These are phyloP conservation scores for Alternaria sp. DNA, from an alignment of 2,329 filamentous ascomycete species.

Conservation along the genomic window DNA sequence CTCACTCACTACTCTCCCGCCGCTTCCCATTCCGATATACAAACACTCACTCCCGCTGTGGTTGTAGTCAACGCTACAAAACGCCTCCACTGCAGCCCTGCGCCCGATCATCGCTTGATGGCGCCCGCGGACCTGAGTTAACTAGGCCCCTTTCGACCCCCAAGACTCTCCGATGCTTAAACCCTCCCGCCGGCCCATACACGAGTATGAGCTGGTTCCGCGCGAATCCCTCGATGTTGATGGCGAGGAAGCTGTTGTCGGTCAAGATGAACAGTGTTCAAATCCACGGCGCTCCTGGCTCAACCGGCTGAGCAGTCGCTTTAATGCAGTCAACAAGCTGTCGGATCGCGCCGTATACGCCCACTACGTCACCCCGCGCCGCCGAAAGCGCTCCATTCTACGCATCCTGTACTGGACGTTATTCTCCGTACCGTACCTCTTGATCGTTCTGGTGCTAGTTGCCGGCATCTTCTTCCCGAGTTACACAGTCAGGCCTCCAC, in stretches of 20 bases:
- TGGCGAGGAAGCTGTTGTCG: constrained; percentile 17
- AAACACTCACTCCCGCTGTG: background rate
- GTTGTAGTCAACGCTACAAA: background rate
- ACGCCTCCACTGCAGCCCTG: background rate
- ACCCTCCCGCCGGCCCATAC: constrained; percentile 23
- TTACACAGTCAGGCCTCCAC: constrained; percentile 61
- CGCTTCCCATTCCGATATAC: background rate
- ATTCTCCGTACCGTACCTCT: constrained; percentile 42
- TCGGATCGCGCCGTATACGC: constrained; percentile 38
- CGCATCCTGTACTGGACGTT: constrained; percentile 40
- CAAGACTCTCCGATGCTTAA: constrained; percentile 22
- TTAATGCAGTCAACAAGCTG: constrained; percentile 35
- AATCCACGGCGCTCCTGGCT: constrained; percentile 34
- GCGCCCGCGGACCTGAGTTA: constrained; percentile 1
- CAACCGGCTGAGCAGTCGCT: constrained; percentile 17
- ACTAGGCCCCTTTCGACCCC: constrained; percentile 12
- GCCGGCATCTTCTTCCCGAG: constrained; percentile 61
- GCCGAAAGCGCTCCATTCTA: constrained; percentile 39
- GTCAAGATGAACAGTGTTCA: constrained; percentile 15
- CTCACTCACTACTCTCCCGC: background rate
- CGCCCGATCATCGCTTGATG: constrained; percentile 8
- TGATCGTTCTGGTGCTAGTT: constrained; percentile 49
- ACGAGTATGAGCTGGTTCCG: constrained; percentile 44
- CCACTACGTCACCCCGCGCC: constrained; percentile 42
- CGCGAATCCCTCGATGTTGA: constrained; percentile 37